These are phyloP conservation scores for Boeremia lycopersici DNA, from an alignment of 2,329 filamentous ascomycete genomes.

Conservation along the genomic window DNA sequence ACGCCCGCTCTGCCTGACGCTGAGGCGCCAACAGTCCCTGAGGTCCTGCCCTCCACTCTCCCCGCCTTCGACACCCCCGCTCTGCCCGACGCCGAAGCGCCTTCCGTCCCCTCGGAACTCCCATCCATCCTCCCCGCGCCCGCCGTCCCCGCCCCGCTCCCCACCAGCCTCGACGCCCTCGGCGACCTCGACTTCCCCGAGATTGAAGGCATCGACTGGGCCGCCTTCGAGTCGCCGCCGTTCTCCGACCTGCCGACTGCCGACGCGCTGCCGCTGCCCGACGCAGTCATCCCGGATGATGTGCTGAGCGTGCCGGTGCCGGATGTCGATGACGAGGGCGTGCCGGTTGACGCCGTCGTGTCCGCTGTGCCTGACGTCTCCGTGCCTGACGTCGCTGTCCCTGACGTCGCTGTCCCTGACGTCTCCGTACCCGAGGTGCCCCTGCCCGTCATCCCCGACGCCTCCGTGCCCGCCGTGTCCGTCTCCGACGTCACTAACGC, in stretches of 20 bases:
- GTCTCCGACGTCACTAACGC: neutral
- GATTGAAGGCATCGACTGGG: slow-evolving; percentile 8
- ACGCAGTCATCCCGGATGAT: neutral
- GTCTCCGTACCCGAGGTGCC: neutral
- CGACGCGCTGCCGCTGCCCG: neutral
- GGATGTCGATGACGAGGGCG: slow-evolving; percentile 4
- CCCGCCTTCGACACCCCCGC: neutral
- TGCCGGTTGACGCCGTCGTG: neutral
- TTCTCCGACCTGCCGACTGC: neutral
- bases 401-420: neutral
- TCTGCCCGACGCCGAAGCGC: too few relatives aligned
- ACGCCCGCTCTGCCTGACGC: neutral
- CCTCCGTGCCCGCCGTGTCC: neutral
- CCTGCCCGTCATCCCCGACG: neutral
- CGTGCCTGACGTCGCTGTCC: neutral
- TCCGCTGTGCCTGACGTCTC: neutral
- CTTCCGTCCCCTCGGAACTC: neutral
- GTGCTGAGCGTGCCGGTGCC: slow-evolving; percentile 9
- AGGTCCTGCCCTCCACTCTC: neutral
- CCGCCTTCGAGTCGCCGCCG: slow-evolving; percentile 4
- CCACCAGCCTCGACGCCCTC: neutral
- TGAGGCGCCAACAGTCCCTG: neutral
- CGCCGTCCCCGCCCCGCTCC: neutral
- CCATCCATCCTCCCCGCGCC: neutral
- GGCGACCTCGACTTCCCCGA: slow-evolving; percentile 5